phyloP scores from a whole-genome alignment of 1,284 basidiomycete species.

The Ustilago lituana region DNA sequence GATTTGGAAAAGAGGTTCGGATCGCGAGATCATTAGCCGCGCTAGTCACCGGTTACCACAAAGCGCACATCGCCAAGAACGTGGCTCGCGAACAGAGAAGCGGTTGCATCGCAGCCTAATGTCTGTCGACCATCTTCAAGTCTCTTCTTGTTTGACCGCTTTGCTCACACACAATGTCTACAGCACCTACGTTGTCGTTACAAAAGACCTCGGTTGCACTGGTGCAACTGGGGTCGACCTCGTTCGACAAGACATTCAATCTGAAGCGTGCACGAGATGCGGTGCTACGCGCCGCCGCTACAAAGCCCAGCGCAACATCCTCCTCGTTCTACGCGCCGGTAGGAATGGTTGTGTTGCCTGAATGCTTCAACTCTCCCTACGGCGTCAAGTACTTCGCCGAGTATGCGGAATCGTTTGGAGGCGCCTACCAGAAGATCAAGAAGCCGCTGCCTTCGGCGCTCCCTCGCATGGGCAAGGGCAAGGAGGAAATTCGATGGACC shows the following conservation, averaged over 20 bases:
- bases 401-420: slow-evolving; percentile 62
- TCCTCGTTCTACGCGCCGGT: slow-evolving; percentile 34
- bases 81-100: no score
- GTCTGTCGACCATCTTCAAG: no score
- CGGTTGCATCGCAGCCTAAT: no score
- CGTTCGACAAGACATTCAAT: slow-evolving; percentile 60
- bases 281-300: slow-evolving; percentile 36
- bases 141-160: no score
- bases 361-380: slow-evolving; percentile 98
- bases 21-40: no score
- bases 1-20: no score
- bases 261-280: slow-evolving; percentile 55
- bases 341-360: slow-evolving; percentile 71
- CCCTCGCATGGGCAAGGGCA: slow-evolving; percentile 39
- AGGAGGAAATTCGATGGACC: slow-evolving; percentile 50
- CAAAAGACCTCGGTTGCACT: slow-evolving; percentile 54
- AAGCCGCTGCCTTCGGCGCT: slow-evolving; percentile 43
- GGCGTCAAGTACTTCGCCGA: slow-evolving; percentile 74
- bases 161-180: slow-evolving; percentile 32
- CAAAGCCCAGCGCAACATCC: slow-evolving; percentile 11
- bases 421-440: slow-evolving; percentile 60
- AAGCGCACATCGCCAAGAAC: no score
- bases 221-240: slow-evolving; percentile 62
- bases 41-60: no score
- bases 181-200: slow-evolving; percentile 37